These are phyloP conservation scores for Nematocida displodere DNA, from an alignment of 371 early-diverging fungal genomes.

Conservation along the genomic window DNA sequence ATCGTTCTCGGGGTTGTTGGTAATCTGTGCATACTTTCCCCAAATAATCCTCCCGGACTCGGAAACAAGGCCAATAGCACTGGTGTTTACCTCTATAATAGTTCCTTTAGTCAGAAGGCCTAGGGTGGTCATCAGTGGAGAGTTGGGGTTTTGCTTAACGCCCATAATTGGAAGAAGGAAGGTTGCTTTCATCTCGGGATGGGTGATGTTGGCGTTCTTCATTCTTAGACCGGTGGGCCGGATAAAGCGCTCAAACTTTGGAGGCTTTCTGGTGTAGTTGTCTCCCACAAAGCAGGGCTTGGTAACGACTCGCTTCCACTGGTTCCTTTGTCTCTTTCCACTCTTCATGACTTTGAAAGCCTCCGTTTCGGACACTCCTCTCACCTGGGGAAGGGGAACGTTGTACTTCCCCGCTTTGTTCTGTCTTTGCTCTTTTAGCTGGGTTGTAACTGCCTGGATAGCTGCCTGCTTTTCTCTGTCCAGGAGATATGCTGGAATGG, in stretches of 20 bases:
- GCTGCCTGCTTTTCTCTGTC: conserved; percentile 85
- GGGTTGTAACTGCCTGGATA: conserved; percentile 89
- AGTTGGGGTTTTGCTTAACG: conserved; percentile 97
- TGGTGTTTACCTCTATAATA: conserved; percentile 88
- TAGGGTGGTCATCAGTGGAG: conserved; percentile 88
- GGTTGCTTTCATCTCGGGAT: conserved; percentile 94
- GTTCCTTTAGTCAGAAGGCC: conserved; percentile 99
- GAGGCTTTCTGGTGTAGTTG: conserved; percentile 96
- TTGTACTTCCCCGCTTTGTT: conserved; percentile 95
- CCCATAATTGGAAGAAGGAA: conserved; percentile 93
- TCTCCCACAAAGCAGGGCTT: conserved; percentile 98
- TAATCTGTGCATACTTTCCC: conserved; percentile 95
- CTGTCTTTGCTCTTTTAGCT: conserved; percentile 98
- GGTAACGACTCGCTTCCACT: conserved; percentile 98
- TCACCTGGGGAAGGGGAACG: conserved; percentile 94
- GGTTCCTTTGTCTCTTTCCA: conserved; percentile 82
- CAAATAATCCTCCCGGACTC: conserved; percentile 96
- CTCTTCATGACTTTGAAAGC: conserved; percentile 93
- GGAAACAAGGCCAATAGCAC: conserved; percentile 93
- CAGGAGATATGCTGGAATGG: conserved; percentile 92
- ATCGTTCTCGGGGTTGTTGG: conserved; percentile 87
- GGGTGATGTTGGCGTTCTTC: conserved; percentile 97
- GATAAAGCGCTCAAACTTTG: conserved; percentile 98
- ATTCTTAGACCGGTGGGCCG: conserved; percentile 95
- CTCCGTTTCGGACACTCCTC: conserved; percentile 95